Evolutionary conservation across 2,329 filamentous ascomycete species (phyloP), one percentile per base, ranked within the genome.

Genomic region (Aspergillus pseudotamarii): DNA sequence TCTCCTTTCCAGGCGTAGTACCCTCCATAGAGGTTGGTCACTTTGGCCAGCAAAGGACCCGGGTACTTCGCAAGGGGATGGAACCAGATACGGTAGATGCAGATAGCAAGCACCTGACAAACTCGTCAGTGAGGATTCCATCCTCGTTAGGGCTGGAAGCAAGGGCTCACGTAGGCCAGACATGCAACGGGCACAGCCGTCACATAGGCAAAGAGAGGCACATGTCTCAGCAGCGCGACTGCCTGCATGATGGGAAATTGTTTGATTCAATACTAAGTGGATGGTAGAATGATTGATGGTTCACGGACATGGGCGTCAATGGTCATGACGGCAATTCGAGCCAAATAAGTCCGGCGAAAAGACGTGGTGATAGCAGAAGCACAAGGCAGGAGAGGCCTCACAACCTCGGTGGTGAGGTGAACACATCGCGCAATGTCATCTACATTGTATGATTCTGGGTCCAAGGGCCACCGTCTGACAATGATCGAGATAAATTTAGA

Each of bases 41-140:
- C 76, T 71, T 86, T 89, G 62, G 86, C 87, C 48, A 89, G 72
- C 55, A 89, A 78, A 0, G 89, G 89, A 1, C 88, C 89, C 1
- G 88, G 89, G 66, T 89, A 89, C 62, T 85, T 86, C 21, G 87
- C 83, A 11, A 91, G 77, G 4, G 88, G 88, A 70, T 91, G 88
- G 36, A 62, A 62, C n/a, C 21, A 53, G 23, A 57, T 21, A 5
- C 51, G 51, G 5, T 54, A 54, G 46, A 50, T 50, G 46, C 46
- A 50, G 23, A 30, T 30, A 30, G 46, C 14, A 2, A 50, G 46
- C 8, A 32, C 46, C 46, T 50, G 46, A 16, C 23, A 28, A 10
- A 30, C 23, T 30, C 1, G 46, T 50, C 14, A 50, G 46, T 50
- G 46, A 30, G 26, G 11, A 50, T 48, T 2, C 14, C 3, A 50